Evolutionary conservation across 495 filamentous ascomycete species (phyloP), one percentile per base, ranked within the genome.

Genomic region (Penicillium goetzii): DNA sequence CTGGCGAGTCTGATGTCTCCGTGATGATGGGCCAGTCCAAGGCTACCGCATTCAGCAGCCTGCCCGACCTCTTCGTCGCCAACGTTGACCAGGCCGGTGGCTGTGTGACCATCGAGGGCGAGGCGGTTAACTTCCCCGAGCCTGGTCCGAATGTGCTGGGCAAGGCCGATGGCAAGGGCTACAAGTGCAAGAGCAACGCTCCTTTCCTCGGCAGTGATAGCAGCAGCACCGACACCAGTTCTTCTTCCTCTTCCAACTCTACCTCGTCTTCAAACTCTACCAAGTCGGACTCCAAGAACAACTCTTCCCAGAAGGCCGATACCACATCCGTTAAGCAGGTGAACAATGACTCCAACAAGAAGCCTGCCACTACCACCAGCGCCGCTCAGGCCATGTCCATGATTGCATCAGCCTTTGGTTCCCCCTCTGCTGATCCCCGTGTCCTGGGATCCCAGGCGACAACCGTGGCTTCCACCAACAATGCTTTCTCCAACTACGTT

Each of bases 21-120:
- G 43, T 86, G 70, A 85, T 85, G 81, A 85, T 83, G 69, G 88
- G 85, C 60, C 83, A 84, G 7, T 74, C 85, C 54, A 80, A 74
- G 21, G 80, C 28, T 14, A 63, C 23, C 21, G 47, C 45, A 23
- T 75, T 74, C 41, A 55, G 66, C 40, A 64, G 62, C 38, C 67
- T 65, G 33, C 88, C 88, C 0, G 72, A 80, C 8, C 74, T 89
- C 58, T 89, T 88, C 70, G 68, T 81, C 5, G 86, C 87, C 58
- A 89, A 90, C 56, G 74, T 89, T 33, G 68, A 71, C 10, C 65
- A 76, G 47, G 65, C 62, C n/a, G 76, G 77, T 59, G 62, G 60
- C 17, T 74, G 71, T 52, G 64, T 66, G 25, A 76, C 77, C n/a
- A 64, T 65, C 4, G 76, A 77, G 30, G 60, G 64, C 2, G 49